Base-by-base conservation (phyloP, 345 rosid genomes). In the Kernera saxatilis region DNA sequence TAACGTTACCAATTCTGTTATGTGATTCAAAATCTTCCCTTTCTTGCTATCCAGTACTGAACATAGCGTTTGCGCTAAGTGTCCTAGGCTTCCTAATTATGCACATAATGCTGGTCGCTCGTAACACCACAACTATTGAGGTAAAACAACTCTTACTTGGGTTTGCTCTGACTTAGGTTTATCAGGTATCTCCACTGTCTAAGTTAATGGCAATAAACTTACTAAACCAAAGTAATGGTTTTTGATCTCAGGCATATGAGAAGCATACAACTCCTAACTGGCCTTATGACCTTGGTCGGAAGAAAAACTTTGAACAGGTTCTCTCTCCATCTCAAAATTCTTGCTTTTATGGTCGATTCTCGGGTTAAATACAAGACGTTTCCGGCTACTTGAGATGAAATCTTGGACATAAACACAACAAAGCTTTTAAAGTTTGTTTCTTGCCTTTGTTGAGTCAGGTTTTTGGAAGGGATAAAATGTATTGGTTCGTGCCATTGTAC, bases 101-200 rank as follows among this genome's bases (percentile, higher is more conserved):
- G 92, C 97, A 88, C 79, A 50, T 84, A 50, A 71, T 88, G 8
- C 55, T 91, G 61, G 89, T 86, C 37, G 59, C 69, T 5, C 85
- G 85, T 37, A 91, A 91, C 79, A 85, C 86, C 64, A 82, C 97
- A 49, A 91, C 92, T 63, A 88, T 91, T 79, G 97, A 91, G 95
- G 97, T 90, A 84, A 62, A 33, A 14, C 21, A 19, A 63, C 61
- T 66, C 48, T 23, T 57, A 35, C 50, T 44, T 61, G 43, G 22
- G 25, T 46, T 30, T 39, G 37, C 70, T 69, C 23, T 32, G 10
- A 19, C 10, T 37, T 37, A 15, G 4, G 14, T 26, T 39, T 55
- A 56, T 65, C 57, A 30, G 53, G 62, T 39, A 74, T 21, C 46
- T 50, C 40, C n/a, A 36, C 14, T 44, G 35, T 14, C 44, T 8